Base-by-base conservation (phyloP, 345 rosid species). In the Odontarrhena argentea region DNA sequence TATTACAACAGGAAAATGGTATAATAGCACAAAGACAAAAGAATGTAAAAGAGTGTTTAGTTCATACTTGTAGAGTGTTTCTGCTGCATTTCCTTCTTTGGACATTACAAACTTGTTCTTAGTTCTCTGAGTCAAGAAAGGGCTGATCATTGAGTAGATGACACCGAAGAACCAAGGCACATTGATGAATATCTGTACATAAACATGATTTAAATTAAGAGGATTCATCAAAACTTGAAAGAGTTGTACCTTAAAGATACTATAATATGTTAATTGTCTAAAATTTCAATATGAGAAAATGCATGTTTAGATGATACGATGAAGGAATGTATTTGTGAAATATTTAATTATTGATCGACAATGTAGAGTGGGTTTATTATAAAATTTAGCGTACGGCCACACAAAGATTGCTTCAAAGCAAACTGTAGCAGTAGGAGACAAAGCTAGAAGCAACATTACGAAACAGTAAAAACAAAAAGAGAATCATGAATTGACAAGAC, bases 151-250 rank as follows among this genome's bases (percentile, higher is more conserved):
- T 10, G 97, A 88, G 62, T 85, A 94, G 74, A 94, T 55, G 45
- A 82, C 53, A 69, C 91, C 88, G 67, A 94, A 94, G 91, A 88
- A 91, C 99, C 99, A 94, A 2, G 99, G 99, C 30, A 94, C 99
- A 55, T 94, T 94, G 84, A 94, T 73, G 77, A 94, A 94, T 63
- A 94, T 91, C 99, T 94, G 69, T 3, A 32, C 2, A 32, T 64
- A 25, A 71, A 11, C 9, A 2, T 6, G 1, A 7, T 47, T 42
- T 5, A 42, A 22, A 43, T 6, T 9, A 7, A 18, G 1, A 18
- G 22, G n/a, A 44, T 49, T 53, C 50, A 37, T 53, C 15, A 54
- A 36, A 24, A 45, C 25, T 22, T 37, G 14, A 3, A 55, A 10
- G 10, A 38, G 42, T n/a, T 38, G 68, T 32, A 4, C 26, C 5